Base-by-base conservation (phyloP, 2,329 filamentous ascomycete genomes). In the Hymenoscyphus occultus region DNA sequence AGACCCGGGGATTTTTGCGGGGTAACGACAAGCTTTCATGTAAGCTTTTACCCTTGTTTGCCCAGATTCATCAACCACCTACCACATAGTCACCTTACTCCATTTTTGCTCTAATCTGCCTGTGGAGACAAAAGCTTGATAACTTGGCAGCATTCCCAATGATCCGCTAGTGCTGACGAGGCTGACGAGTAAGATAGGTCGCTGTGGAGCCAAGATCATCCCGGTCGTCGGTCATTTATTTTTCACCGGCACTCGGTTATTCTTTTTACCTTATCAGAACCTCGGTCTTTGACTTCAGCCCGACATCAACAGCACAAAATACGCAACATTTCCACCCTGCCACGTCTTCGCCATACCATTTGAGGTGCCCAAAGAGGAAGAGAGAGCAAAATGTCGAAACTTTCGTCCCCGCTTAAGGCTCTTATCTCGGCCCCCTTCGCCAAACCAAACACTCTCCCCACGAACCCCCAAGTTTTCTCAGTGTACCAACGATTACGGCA, bases 391-490 rank as follows among this genome's bases (percentile, higher is more conserved):
- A 92, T 92, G 90, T 87, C 90, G 6, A 93, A 91, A 76, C 83
- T 94, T 22, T 90, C 90, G 1, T 81, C 84, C 1, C 79, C 85
- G 60, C 82, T 94, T 71, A 93, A 93, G 78, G 83, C 86, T 58
- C 84, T 93, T 68, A 89, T 93, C 78, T 90, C 90, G 72, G 85
- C 88, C 65, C 83, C 89, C 3, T 84, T 87, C 71, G 86, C 90
- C 56, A 82, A 84, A 1, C 87, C 90, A 0, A 85, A 86, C 60
- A 87, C 86, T 1, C 82, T 87, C 1, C 83, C 87, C 1, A 89
- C 90, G 1, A 84, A 90, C 35, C 77, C 80, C 13, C 81, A 84
- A 66, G 89, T 93, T 63, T 78, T 81, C 59, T 83, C 86, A 14
- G 81, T 92, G 35, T 91, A 90, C 77, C 80, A 83, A 66, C 78